phyloP scores from a whole-genome alignment of 768 basidiomycete genomes.

The Leccinum subgranulosum region DNA sequence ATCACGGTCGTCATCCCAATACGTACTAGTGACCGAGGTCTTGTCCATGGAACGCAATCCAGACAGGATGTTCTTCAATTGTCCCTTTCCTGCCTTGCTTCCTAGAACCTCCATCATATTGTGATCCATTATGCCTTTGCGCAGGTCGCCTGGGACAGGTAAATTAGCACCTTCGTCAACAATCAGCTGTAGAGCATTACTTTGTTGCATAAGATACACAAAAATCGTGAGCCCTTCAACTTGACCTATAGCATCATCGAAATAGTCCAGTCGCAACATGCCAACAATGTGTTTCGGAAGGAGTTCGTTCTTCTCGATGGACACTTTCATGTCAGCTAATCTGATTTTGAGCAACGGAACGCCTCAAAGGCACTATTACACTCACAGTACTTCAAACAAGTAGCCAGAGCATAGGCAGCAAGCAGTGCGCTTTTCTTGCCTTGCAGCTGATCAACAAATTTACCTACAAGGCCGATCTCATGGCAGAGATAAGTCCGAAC shows the following conservation, averaged over 20 bases:
- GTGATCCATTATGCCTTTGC: conserved; percentile 10
- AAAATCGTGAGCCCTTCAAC: conserved; percentile 27
- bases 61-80: conserved; percentile 16
- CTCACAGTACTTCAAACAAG: conserved; percentile 17
- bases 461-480: background rate
- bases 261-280: conserved; percentile 23
- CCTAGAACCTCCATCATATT: conserved; percentile 19
- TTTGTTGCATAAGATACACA: conserved; percentile 15
- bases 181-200: conserved; percentile 7
- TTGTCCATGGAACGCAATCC: conserved; percentile 22
- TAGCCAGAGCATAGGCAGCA: conserved; percentile 19
- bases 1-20: no score
- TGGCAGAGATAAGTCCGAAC: conserved; percentile 10
- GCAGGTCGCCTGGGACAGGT: conserved; percentile 8
- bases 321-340: conserved; percentile 12
- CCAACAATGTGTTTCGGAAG: conserved; percentile 12
- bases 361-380: no score
- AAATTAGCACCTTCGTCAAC: background rate
- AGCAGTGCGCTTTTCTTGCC: conserved; percentile 15
- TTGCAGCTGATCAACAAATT: conserved; percentile 16
- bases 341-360: background rate
- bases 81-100: conserved; percentile 11
- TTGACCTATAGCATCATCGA: conserved; percentile 22
- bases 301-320: background rate
- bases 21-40: conserved; percentile 19